These are phyloP conservation scores for Coemansia sp. DNA, from an alignment of 192 early-diverging fungal genomes.

Conservation along the genomic window DNA sequence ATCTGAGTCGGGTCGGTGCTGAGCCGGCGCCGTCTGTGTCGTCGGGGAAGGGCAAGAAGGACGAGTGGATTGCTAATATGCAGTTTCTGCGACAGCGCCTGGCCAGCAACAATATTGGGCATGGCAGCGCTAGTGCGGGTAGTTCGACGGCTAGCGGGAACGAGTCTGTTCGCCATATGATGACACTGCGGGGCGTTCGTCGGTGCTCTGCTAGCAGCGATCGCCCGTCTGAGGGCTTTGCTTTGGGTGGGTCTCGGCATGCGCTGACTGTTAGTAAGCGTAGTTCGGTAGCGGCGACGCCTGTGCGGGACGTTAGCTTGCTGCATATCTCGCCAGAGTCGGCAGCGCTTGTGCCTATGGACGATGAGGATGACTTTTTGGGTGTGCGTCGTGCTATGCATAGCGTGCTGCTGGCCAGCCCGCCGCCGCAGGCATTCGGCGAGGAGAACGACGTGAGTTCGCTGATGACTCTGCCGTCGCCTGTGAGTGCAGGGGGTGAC, in stretches of 20 bases:
- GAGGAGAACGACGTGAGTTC: not conserved
- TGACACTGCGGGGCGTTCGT: not conserved
- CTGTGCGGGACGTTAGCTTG: not conserved
- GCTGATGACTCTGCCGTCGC: not conserved
- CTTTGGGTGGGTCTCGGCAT: not conserved
- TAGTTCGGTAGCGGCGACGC: not conserved
- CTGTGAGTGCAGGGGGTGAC: not conserved
- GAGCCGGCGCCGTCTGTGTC: not conserved
- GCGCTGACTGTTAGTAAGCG: not conserved
- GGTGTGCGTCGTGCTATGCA: slow-evolving; percentile 1
- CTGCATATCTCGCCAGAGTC: not conserved
- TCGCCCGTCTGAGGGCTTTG: not conserved
- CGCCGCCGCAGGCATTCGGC: not conserved
- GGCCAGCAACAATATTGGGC: slow-evolving; percentile 16
- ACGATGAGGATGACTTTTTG: slow-evolving; percentile 3
- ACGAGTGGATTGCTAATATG: slow-evolving; percentile 48
- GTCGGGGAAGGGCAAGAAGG: slow-evolving; percentile 21
- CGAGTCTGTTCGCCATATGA: not conserved
- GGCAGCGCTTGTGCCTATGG: not conserved
- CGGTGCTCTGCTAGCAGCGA: slow-evolving; percentile 2
- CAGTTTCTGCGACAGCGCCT: slow-evolving; percentile 42
- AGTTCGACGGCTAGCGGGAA: not conserved
- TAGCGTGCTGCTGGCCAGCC: slow-evolving; percentile 2
- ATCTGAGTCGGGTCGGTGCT: not conserved
- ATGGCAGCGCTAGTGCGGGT: not conserved